A percentile compares a stretch with the other conserved stretches of the same genome.
phyloP scores from a whole-genome alignment of 2,329 filamentous ascomycete genomes.

The Pseudogymnoascus sp. region DNA sequence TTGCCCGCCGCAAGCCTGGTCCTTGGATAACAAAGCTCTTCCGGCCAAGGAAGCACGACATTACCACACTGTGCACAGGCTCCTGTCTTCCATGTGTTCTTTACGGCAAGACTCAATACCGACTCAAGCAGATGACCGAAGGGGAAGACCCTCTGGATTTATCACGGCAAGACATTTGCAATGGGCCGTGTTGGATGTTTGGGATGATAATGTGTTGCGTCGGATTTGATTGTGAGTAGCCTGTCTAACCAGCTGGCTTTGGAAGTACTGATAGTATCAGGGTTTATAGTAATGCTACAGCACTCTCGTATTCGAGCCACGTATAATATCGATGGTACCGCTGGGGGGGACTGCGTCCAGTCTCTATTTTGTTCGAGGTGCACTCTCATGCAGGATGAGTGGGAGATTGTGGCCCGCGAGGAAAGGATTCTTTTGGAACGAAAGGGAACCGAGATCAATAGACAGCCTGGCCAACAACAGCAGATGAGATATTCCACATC shows the following conservation, averaged over 20 bases:
- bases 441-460: conserved; percentile 1
- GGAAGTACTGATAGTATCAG: conserved; percentile 2
- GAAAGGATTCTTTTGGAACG: conserved; percentile 12
- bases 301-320: conserved; percentile 33
- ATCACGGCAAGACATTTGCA: conserved; percentile 30
- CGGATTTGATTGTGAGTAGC: conserved; percentile 11
- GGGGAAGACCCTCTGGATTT: conserved; percentile 36
- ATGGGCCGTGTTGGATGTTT: conserved; percentile 33
- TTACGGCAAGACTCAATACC: conserved; percentile 37
- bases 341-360: conserved; percentile 29
- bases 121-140: conserved; percentile 31
- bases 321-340: conserved; percentile 36
- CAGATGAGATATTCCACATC: conserved; percentile 21
- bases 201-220: conserved; percentile 22
- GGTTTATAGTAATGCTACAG: conserved; percentile 29
- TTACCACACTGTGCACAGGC: conserved; percentile 32
- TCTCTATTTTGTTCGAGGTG: conserved; percentile 37
- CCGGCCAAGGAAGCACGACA: conserved; percentile 24
- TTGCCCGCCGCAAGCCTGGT: not conserved
- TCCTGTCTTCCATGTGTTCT: conserved; percentile 37
- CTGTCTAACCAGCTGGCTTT: not conserved
- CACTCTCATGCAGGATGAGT: conserved; percentile 37
- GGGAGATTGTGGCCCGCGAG: conserved; percentile 37
- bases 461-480: conserved; percentile 11
- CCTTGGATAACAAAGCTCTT: conserved; percentile 35